Base-by-base conservation (phyloP, 768 basidiomycete genomes). In the Boletus reticulatus region DNA sequence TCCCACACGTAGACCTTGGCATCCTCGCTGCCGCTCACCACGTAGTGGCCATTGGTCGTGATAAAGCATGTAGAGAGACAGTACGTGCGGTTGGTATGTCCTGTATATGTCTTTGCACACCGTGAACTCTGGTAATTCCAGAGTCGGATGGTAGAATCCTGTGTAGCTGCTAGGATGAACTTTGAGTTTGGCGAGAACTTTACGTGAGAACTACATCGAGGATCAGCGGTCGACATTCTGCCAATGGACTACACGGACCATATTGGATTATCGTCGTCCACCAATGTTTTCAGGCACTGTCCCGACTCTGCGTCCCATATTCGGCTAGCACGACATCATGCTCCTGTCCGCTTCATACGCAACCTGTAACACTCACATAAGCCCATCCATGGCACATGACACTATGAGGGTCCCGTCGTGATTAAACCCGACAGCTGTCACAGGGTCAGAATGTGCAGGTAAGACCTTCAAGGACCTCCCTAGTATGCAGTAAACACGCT, bases 231-330 rank as follows among this genome's bases (percentile, higher is more conserved):
- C 44, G 42, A 48, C 50, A 50, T 38, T 10, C 32, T 27, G 36
- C 32, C 41, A 45, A 32, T 39, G 43, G 62, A 27, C 22, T 27
- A 49, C 52, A 65, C 75, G 41, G 55, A 93, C 90, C 85, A 95
- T 70, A 94, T 88, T 3, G 96, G 95, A 72, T 94, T 97, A 59
- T 94, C 92, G 64, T 98, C 97, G 62, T 98, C 94, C 11, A 94
- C 95, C 44, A 99, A 73, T 2, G 97, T 98, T 72, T 97, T 98
- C 48, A 99, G 78, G 72, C 97, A 99, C 73, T 99, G 97, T 3
- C 96, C 97, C 4, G 95, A 96, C 52, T 94, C 87, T 0, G 92
- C 87, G 67, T 99, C 96, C 97, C 97, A 99, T 56, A 98, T 84
- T 54, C 97, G 95, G 67, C 96, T 99, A 51, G 27, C 34, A 10